Base-by-base conservation (phyloP, 257 asterid genomes). In the Fraxinus cuspidata region DNA sequence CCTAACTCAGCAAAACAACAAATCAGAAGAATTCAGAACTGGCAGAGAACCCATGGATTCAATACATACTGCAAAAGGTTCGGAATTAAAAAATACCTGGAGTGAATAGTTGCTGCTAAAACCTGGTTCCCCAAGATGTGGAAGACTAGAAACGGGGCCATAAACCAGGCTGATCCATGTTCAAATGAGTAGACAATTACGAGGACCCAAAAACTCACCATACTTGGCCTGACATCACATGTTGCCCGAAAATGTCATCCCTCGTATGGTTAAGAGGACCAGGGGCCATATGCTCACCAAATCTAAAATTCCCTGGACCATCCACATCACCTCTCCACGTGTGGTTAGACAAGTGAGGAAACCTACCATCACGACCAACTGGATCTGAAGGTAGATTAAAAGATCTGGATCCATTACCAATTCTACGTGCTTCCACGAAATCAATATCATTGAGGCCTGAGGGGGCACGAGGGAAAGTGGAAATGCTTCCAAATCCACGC, bases 381-480 rank as follows among this genome's bases (percentile, higher is more conserved):
- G 79, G 81, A 77, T 87, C 91, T 51, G 89, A 74, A 79, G 90
- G 88, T 67, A 68, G 81, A 79, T 82, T 83, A 71, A 73, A 89
- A 44, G 89, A 79, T 78, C 88, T 84, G 29, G 94, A 75, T 79
- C 92, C 93, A 78, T 90, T 95, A 79, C 87, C 90, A 82, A 85
- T 87, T 79, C 90, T 76, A 47, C 32, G 87, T 49, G 83, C 83
- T 63, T 86, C 92, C 82, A 89, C 82, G 78, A 89, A 87, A 81
- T 83, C 88, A 75, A 75, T 27, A 85, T 90, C 92, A 74, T 85
- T 88, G 68, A 88, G 78, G 28, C 87, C 85, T 12, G 86, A 69
- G 53, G 74, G 47, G 49, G 85, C 85, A 71, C 77, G 81, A 23
- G 81, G 82, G 77, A 53, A 80, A 80, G 82, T 72, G 56, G 91